Base-by-base conservation (phyloP, 371 early-diverging fungal species). In the Fennellomyces sp. region DNA sequence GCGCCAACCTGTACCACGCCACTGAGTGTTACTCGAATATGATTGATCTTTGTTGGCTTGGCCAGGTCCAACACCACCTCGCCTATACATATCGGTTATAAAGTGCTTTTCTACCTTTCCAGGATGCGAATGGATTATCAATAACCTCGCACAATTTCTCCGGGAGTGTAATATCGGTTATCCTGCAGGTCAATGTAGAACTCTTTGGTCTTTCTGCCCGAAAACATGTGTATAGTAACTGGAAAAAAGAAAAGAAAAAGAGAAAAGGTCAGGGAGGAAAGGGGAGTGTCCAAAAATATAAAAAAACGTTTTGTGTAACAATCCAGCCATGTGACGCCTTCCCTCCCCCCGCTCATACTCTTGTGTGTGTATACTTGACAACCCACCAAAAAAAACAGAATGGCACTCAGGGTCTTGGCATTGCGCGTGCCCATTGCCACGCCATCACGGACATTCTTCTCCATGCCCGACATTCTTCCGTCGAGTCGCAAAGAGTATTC, bases 121-220 rank as follows among this genome's bases (percentile, higher is more conserved):
- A n/a, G n/a, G n/a, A n/a, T n/a, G n/a, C n/a, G n/a, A n/a, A n/a
- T n/a, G n/a, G 31, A 23, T 56, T 12, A 25, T 36, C 15, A 23
- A 35, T 56, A 69, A 78, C 81, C 81, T 60, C 55, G 52, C n/a
- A 81, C 58, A 25, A 60, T 50, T 39, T 81, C 78, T 17, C 81
- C 81, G 29, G 78, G 75, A 41, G 64, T 71, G 49, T 70, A 81
- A 29, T 68, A 76, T 39, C 70, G 60, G 21, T 73, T 64, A 36
- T 72, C 63, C 33, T 64, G 50, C 2, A 81, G 63, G 7, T 71
- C 68, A 65, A 81, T 76, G 54, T 78, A 78, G 28, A 78, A 78
- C 45, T 78, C 78, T 17, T 69, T 70, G 49, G 69, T 70, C 7
- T 59, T 64, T 51, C 31, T 23, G 13, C 31, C 41, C 29, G 58